These are phyloP conservation scores for Aphanocladium album DNA, from an alignment of 2,329 filamentous ascomycete species.

Conservation along the genomic window DNA sequence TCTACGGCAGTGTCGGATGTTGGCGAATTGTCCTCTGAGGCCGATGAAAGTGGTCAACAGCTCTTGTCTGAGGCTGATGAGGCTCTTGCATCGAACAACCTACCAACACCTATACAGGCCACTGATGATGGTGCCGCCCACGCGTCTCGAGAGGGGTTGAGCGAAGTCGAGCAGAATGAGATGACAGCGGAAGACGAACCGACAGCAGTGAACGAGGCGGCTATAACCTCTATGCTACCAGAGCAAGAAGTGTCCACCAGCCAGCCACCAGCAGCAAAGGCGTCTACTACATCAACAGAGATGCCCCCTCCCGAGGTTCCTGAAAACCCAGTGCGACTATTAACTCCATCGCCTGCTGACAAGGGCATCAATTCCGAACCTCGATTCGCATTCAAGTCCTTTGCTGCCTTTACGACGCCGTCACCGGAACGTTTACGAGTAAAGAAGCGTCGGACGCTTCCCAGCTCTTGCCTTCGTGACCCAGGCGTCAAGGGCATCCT, in stretches of 20 bases:
- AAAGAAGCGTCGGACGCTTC: conserved; percentile 15
- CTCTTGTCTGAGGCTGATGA: not conserved
- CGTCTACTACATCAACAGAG: not conserved
- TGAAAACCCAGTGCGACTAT: not conserved
- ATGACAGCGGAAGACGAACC: not conserved
- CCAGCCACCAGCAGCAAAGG: not conserved
- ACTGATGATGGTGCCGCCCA: not conserved
- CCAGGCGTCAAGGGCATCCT: conserved; percentile 31
- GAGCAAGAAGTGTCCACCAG: not conserved
- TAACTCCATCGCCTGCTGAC: not conserved
- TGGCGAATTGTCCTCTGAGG: not conserved
- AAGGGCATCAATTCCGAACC: conserved; percentile 40
- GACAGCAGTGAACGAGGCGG: not conserved
- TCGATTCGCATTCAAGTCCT: conserved; percentile 45
- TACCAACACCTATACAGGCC: not conserved
- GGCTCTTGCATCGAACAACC: not conserved
- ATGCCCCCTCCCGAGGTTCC: not conserved
- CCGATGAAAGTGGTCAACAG: not conserved
- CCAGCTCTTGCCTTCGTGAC: conserved; percentile 20
- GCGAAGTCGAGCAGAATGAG: not conserved
- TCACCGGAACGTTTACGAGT: conserved; percentile 35
- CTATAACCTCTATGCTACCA: too few relatives aligned
- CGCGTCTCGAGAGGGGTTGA: not conserved
- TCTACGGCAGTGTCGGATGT: too few relatives aligned
- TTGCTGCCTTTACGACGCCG: conserved; percentile 47